A percentile compares a stretch with the other conserved stretches of the same genome.
These are phyloP conservation scores for Penicillium robsamsonii DNA, from an alignment of 495 filamentous ascomycete species.

Conservation along the genomic window DNA sequence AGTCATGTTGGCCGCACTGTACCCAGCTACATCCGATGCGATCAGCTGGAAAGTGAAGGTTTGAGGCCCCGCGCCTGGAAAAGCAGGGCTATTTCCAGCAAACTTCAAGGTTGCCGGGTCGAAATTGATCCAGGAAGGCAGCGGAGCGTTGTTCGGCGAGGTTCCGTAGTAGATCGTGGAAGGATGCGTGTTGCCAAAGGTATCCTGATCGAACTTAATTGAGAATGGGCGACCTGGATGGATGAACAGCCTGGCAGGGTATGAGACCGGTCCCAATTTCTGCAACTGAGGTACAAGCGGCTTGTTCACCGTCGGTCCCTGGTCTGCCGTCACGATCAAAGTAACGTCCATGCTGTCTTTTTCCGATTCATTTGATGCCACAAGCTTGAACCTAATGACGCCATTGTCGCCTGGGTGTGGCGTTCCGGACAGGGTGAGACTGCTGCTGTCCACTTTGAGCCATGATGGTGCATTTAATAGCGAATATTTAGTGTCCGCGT, in stretches of 20 bases:
- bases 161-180: conserved; percentile 72
- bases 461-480: conserved; percentile 63
- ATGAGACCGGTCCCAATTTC: conserved; percentile 43
- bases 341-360: conserved; percentile 58
- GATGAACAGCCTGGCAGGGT: conserved; percentile 45
- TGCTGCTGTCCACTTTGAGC: conserved; percentile 63
- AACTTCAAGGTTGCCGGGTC: conserved; percentile 64
- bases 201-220: conserved; percentile 47
- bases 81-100: conserved; percentile 68
- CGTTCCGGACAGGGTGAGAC: conserved; percentile 62
- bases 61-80: conserved; percentile 65
- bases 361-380: conserved; percentile 60
- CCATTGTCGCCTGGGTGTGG: conserved; percentile 57
- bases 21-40: conserved; percentile 77
- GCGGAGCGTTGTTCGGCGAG: conserved; percentile 70
- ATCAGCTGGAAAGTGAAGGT: conserved; percentile 70
- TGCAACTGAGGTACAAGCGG: conserved; percentile 49
- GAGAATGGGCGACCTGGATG: conserved; percentile 45
- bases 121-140: conserved; percentile 86
- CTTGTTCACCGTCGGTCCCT: conserved; percentile 49
- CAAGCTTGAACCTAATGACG: conserved; percentile 52
- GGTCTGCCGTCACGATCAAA: conserved; percentile 57
- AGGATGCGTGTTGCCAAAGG: conserved; percentile 46
- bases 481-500: conserved; percentile 56
- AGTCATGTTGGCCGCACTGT: conserved; percentile 59